Percentiles rank a stretch among this genome's conserved stretches.
These are phyloP conservation scores for Hypoxylon sp. DNA, from an alignment of 2,329 filamentous ascomycete genomes.

Conservation along the genomic window DNA sequence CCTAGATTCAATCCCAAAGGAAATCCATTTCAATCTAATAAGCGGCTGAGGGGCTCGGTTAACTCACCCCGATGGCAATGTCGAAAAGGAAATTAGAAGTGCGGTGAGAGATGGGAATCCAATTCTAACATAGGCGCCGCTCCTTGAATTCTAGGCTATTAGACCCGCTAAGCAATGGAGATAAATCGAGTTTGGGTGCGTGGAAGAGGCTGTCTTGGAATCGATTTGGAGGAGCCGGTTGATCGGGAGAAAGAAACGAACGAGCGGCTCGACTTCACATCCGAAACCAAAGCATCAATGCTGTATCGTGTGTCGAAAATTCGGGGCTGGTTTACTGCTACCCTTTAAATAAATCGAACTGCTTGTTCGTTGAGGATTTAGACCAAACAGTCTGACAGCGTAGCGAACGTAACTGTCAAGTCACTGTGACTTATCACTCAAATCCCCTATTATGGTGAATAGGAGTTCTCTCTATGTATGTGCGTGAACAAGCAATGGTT, in stretches of 20 bases:
- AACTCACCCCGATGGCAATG: conserved; percentile 35
- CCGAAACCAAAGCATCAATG: conserved; percentile 48
- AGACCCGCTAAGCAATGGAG: conserved; percentile 8
- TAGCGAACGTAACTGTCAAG: conserved; percentile 25
- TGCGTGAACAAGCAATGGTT: conserved; percentile 27
- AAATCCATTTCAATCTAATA: conserved; percentile 21
- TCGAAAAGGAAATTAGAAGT: conserved; percentile 20
- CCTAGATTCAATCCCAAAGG: conserved; percentile 35
- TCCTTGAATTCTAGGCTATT: conserved; percentile 13
- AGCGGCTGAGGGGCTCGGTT: conserved; percentile 22
- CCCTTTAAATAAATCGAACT: conserved; percentile 7
- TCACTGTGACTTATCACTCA: conserved; percentile 15
- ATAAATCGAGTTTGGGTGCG: conserved; percentile 11
- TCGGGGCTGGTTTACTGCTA: conserved; percentile 14
- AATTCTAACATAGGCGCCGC: conserved; percentile 29
- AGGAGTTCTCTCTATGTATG: conserved; percentile 25
- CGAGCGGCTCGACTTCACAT: conserved; percentile 46
- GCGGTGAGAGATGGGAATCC: conserved; percentile 19
- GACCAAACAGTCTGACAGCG: background rate
- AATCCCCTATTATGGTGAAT: conserved; percentile 27
- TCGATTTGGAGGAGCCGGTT: conserved; percentile 37
- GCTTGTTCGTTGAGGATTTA: conserved; percentile 8
- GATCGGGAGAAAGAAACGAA: conserved; percentile 44
- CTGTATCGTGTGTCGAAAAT: conserved; percentile 32
- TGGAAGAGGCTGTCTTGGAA: conserved; percentile 23